Evolutionary conservation across 2,329 filamentous ascomycete genomes (phyloP).

Genomic region (Xylariaceae sp.): DNA sequence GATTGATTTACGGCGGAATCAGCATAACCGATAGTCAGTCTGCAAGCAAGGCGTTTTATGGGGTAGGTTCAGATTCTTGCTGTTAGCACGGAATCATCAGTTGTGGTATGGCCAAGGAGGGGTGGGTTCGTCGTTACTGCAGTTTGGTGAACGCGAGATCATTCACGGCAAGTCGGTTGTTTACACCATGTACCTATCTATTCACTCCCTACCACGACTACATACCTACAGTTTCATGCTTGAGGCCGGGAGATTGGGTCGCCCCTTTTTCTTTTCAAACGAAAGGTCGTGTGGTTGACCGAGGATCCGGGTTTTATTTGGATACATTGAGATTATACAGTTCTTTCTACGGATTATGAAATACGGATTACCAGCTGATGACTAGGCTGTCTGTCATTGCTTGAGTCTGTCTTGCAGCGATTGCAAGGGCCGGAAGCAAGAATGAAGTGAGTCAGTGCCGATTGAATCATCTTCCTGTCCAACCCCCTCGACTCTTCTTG

Average conservation of each 20-base stretch:
- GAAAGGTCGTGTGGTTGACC: neutral
- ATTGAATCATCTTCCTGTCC: no score
- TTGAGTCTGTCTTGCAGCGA: no score
- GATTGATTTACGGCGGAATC: conserved; percentile 1
- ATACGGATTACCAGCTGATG: no score
- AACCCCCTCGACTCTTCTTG: no score
- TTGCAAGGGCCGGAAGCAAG: no score
- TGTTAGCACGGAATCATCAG: conserved; percentile 13
- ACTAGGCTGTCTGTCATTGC: no score
- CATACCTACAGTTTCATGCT: neutral
- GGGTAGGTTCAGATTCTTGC: conserved; percentile 12
- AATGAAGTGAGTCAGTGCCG: no score
- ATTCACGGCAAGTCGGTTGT: neutral
- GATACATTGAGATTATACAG: no score
- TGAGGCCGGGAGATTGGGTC: neutral
- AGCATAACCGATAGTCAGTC: conserved; percentile 9
- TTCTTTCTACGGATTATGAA: no score
- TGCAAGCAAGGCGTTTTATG: conserved; percentile 21
- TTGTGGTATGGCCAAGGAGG: conserved; percentile 11
- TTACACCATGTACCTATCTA: neutral
- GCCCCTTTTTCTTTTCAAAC: neutral
- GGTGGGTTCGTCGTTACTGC: neutral
- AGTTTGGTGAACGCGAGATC: conserved; percentile 6
- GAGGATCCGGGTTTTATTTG: no score
- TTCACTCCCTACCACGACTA: neutral